phyloP scores from a whole-genome alignment of 73 alveolate genomes.

The Blepharisma japonicum region DNA sequence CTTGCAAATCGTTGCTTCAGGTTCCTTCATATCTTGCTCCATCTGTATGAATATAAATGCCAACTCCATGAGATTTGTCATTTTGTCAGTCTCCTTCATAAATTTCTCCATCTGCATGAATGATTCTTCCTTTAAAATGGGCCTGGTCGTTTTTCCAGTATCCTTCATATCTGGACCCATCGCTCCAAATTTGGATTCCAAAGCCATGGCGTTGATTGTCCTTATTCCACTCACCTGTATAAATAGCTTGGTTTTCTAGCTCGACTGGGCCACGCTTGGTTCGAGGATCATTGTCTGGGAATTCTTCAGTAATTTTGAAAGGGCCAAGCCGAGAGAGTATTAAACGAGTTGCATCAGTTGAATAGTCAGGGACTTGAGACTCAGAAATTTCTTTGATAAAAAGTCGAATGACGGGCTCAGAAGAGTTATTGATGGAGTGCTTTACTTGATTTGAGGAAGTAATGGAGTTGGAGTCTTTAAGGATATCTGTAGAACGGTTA shows the following conservation, averaged over 20 bases:
- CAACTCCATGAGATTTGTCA: slow-evolving; percentile 50
- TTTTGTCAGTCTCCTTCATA: slow-evolving; percentile 46
- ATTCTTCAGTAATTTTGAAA: neutral
- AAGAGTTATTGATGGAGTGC: neutral
- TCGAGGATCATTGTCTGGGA: neutral
- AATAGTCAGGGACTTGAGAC: slow-evolving; percentile 5
- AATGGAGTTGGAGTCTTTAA: too few species aligned
- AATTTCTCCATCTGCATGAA: slow-evolving; percentile 44
- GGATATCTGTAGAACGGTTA: too few species aligned
- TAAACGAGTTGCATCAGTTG: neutral
- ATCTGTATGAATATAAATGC: slow-evolving; percentile 36
- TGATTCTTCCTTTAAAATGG: slow-evolving; percentile 41
- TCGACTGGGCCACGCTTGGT: slow-evolving; percentile 13
- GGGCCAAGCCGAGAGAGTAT: neutral
- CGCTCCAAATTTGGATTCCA: slow-evolving; percentile 37
- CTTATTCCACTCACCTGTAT: slow-evolving; percentile 34
- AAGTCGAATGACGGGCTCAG: neutral
- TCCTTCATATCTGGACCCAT: slow-evolving; percentile 46
- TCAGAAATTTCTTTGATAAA: neutral
- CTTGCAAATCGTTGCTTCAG: slow-evolving; percentile 59
- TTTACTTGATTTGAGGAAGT: too few species aligned
- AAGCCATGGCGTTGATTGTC: slow-evolving; percentile 36
- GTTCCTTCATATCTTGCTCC: slow-evolving; percentile 50
- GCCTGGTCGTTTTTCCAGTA: slow-evolving; percentile 42
- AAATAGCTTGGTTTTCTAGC: slow-evolving; percentile 30